Percentiles rank a stretch among this genome's conserved stretches.
Conservation (phyloP, 345 rosid species). For the Anastatica hierochuntica region DNA sequence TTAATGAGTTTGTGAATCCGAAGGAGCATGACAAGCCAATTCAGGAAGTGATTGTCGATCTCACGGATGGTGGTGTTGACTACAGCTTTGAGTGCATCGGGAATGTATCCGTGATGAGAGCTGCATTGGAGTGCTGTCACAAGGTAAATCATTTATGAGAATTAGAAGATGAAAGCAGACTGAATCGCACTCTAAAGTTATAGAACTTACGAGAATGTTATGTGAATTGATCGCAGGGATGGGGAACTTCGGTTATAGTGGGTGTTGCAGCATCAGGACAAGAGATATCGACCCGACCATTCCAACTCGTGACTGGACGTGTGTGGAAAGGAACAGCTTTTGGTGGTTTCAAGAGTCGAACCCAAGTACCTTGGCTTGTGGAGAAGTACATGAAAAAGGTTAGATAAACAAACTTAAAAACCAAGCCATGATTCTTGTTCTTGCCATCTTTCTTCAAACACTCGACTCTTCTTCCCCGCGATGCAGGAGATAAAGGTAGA, state of each 20-base stretch:
- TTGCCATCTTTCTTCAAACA: slow-evolving; percentile 6
- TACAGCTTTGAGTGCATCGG: slow-evolving; percentile 98
- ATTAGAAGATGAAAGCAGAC: background rate
- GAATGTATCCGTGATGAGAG: slow-evolving; percentile 90
- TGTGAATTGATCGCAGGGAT: slow-evolving; percentile 40
- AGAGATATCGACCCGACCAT: slow-evolving; percentile 92
- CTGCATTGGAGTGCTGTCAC: slow-evolving; percentile 98
- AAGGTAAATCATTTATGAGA: slow-evolving; percentile 42
- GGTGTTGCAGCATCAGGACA: slow-evolving; percentile 99
- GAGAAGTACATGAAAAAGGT: slow-evolving; percentile 97
- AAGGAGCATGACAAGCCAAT: slow-evolving; percentile 63
- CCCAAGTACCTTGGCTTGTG: slow-evolving; percentile 98
- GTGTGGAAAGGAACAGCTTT: slow-evolving; percentile 99
- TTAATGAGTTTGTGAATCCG: slow-evolving; percentile 92
- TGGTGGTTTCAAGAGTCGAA: slow-evolving; percentile 99
- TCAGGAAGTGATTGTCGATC: slow-evolving; percentile 91
- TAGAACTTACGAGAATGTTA: too few relatives aligned
- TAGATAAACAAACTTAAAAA: background rate
- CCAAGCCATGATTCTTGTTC: background rate
- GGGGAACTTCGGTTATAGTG: slow-evolving; percentile 96
- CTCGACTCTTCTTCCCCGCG: background rate
- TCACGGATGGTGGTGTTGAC: slow-evolving; percentile 92
- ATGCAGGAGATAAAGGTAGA: slow-evolving; percentile 93
- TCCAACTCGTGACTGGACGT: slow-evolving; percentile 98
- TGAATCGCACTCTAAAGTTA: background rate